Evolutionary conservation across 2,329 filamentous ascomycete genomes (phyloP).

Genomic region (Furcasterigmium sp.): DNA sequence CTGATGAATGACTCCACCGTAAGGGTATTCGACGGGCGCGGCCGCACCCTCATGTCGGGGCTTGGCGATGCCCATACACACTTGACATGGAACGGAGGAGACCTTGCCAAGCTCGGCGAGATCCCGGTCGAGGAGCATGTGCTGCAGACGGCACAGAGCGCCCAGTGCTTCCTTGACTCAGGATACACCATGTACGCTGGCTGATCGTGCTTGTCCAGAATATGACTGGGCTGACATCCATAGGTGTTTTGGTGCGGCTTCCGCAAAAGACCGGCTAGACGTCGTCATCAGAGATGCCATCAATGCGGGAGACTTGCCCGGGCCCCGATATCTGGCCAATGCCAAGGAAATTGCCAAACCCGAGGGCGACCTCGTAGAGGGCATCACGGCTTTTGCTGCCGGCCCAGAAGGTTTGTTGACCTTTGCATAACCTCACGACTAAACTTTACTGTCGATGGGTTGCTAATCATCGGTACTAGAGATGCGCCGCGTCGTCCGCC

Average conservation of each 20-base stretch:
- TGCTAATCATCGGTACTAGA: too few species aligned
- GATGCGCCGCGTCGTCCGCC: slow-evolving; percentile 31
- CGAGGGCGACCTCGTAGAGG: slow-evolving; percentile 35
- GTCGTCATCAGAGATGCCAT: slow-evolving; percentile 42
- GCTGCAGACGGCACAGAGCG: slow-evolving; percentile 33
- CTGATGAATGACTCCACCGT: slow-evolving; percentile 13
- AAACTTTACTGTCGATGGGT: too few species aligned
- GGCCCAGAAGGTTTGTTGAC: slow-evolving; percentile 16
- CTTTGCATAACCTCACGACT: too few species aligned
- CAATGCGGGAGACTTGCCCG: too few species aligned
- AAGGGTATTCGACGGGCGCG: slow-evolving; percentile 7
- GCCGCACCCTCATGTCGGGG: slow-evolving; percentile 42
- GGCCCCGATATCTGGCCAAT: slow-evolving; percentile 19
- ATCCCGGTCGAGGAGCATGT: slow-evolving; percentile 42
- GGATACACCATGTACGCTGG: slow-evolving; percentile 39
- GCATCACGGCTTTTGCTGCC: slow-evolving; percentile 27
- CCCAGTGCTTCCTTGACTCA: slow-evolving; percentile 38
- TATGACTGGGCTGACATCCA: neutral
- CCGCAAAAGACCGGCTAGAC: slow-evolving; percentile 39
- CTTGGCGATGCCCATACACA: slow-evolving; percentile 44
- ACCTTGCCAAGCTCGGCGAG: slow-evolving; percentile 32
- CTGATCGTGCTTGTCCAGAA: neutral
- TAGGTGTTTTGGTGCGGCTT: slow-evolving; percentile 39
- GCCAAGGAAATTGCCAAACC: slow-evolving; percentile 39
- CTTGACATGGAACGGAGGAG: slow-evolving; percentile 40